Evolutionary conservation across 495 filamentous ascomycete genomes (phyloP), one percentile per base, ranked within the genome.

Genomic region (Aspergillus biplanus): DNA sequence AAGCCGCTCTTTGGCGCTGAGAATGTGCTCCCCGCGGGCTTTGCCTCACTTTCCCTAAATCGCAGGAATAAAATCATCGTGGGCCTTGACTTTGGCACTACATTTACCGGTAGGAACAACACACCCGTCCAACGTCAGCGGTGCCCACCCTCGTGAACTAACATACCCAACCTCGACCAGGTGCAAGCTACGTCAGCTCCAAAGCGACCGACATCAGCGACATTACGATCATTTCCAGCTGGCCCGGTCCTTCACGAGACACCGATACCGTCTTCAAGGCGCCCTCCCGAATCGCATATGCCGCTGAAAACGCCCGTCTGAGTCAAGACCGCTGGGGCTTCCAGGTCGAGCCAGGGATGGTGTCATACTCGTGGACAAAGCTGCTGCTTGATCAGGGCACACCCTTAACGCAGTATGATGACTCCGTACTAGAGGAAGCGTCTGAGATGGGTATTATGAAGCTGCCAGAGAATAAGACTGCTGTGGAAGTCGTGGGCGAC

Each of bases 401-500:
- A 1, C 33, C 52, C n/a, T 18, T 50, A n/a, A 61, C 63, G 2
- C 4, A 64, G 6, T 66, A 52, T 18, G 58, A 67, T 47, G 60
- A 71, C 33, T 13, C 59, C 12, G 35, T 44, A 11, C 46, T 69
- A 0, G 52, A 64, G 0, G 21, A 58, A 16, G 63, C 65, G 6
- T 49, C 54, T 4, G 21, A 59, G 12, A 44, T 53, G 5, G 56
- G 65, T 3, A 54, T 61, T 18, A 13, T 71, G 9, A 47, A 63
- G 33, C 37, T 68, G 7, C 69, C 67, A 0, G 54, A 52, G 6
- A 47, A 48, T 2, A 60, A 53, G 27, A 73, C 61, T 4, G 65
- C 74, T 0, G 70, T 76, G 6, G 73, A 75, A 12, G 56, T 82
- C 5, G 71, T 73, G 11, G 64, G 68, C 1, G 75, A 80, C 63